phyloP scores from a whole-genome alignment of 345 rosid genomes.

The Moricandia arvensis region DNA sequence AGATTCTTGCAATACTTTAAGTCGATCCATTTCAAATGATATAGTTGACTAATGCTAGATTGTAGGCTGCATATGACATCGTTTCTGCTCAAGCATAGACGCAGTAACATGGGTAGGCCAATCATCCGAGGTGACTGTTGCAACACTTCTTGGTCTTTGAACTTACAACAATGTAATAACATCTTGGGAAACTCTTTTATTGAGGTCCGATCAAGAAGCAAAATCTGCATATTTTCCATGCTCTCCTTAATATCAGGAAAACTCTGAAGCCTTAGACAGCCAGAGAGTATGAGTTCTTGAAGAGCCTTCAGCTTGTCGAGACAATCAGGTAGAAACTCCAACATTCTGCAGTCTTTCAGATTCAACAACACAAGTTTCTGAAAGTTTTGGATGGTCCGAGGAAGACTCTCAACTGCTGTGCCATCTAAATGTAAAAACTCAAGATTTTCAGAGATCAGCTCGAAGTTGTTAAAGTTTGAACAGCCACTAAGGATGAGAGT shows the following conservation, averaged over 20 bases:
- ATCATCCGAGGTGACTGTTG: not conserved
- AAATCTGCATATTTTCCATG: not conserved
- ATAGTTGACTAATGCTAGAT: too few relatives aligned
- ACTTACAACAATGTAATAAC: conserved; percentile 1
- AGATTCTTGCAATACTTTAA: too few relatives aligned
- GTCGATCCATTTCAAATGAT: too few relatives aligned
- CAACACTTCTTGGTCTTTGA: not conserved
- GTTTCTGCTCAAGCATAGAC: too few relatives aligned
- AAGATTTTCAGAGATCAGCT: conserved; percentile 8
- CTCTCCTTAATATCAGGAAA: not conserved
- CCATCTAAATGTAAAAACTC: conserved; percentile 5
- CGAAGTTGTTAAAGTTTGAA: conserved; percentile 3
- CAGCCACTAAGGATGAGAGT: conserved; percentile 28
- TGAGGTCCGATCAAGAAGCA: conserved; percentile 20
- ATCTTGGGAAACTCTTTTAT: not conserved
- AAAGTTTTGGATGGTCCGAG: not conserved
- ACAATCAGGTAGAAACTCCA: not conserved
- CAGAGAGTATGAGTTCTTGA: conserved; percentile 20
- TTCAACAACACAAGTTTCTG: too few relatives aligned
- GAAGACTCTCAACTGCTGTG: conserved; percentile 10
- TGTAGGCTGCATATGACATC: too few relatives aligned
- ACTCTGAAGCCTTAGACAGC: not conserved
- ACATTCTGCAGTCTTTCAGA: not conserved
- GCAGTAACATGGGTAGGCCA: too few relatives aligned
- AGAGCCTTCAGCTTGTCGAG: conserved; percentile 7